A percentile compares a stretch with the other conserved stretches of the same genome.
Conservation (phyloP, 306 rosid species). For the Medicago arabica region DNA sequence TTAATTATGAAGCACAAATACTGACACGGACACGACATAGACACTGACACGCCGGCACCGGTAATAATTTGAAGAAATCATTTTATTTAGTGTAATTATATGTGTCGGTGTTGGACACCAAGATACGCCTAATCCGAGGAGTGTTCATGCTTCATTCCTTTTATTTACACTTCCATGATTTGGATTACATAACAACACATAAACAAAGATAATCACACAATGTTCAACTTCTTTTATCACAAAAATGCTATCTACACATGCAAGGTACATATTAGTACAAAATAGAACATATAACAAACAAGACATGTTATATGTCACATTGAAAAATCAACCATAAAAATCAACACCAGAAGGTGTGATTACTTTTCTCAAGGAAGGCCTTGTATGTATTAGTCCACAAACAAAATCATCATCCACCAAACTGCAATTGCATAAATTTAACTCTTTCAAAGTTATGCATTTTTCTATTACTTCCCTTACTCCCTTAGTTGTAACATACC, state of each 20-base stretch:
- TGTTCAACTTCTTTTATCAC: neutral
- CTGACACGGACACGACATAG: no score
- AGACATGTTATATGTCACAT: neutral
- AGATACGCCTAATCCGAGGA: no score
- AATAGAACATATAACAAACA: neutral
- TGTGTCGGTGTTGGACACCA: no score
- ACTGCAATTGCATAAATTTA: slow-evolving; percentile 59
- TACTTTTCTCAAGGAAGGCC: slow-evolving; percentile 66
- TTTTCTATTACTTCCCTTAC: slow-evolving; percentile 58
- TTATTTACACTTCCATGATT: neutral
- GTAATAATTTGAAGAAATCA: no score
- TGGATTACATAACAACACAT: neutral
- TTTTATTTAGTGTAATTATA: no score
- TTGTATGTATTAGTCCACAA: slow-evolving; percentile 53
- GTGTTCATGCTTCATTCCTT: no score
- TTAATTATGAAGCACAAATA: no score
- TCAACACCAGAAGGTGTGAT: slow-evolving; percentile 48
- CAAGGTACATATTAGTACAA: neutral
- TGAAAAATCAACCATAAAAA: slow-evolving; percentile 39
- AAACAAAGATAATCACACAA: neutral
- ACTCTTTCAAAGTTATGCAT: slow-evolving; percentile 64
- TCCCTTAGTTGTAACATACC: slow-evolving; percentile 61
- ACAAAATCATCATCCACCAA: slow-evolving; percentile 48
- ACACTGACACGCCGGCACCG: no score
- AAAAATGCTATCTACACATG: neutral